Evolutionary conservation across 2,329 filamentous ascomycete genomes (phyloP).

Genomic region (Fusarium longipes): DNA sequence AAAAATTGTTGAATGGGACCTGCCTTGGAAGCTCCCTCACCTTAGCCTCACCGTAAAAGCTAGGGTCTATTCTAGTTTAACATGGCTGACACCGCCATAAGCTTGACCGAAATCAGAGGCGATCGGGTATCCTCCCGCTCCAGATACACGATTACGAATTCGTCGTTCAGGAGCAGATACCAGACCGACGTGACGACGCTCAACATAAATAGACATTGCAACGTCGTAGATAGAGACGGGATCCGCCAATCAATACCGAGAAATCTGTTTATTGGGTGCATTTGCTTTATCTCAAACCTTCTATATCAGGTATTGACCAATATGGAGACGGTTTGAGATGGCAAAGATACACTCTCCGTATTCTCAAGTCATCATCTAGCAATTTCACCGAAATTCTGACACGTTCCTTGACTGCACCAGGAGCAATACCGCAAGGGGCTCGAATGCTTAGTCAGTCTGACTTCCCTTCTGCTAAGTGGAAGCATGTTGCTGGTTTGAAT

Average conservation of each 20-base stretch:
- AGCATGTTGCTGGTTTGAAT: background rate
- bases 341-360: constrained; percentile 3
- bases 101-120: constrained; percentile 23
- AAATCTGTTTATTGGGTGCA: constrained; percentile 4
- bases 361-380: background rate
- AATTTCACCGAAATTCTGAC: background rate
- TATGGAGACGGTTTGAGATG: background rate
- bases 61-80: constrained; percentile 23
- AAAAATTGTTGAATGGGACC: constrained; percentile 40
- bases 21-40: constrained; percentile 30
- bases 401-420: background rate
- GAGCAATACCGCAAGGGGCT: background rate
- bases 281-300: constrained; percentile 23
- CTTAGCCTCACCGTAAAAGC: constrained; percentile 35
- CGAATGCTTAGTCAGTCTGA: background rate
- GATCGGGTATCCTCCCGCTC: constrained; percentile 11
- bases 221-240: background rate
- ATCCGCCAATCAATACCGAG: constrained; percentile 19
- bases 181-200: constrained; percentile 15
- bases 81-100: constrained; percentile 19
- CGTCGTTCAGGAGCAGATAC: constrained; percentile 14
- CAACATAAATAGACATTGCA: constrained; percentile 34
- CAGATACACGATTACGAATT: constrained; percentile 22
- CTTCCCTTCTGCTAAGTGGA: background rate
- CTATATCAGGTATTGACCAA: background rate